Conservation (phyloP, 2,329 filamentous ascomycete genomes). For the Colletotrichum musicola region DNA sequence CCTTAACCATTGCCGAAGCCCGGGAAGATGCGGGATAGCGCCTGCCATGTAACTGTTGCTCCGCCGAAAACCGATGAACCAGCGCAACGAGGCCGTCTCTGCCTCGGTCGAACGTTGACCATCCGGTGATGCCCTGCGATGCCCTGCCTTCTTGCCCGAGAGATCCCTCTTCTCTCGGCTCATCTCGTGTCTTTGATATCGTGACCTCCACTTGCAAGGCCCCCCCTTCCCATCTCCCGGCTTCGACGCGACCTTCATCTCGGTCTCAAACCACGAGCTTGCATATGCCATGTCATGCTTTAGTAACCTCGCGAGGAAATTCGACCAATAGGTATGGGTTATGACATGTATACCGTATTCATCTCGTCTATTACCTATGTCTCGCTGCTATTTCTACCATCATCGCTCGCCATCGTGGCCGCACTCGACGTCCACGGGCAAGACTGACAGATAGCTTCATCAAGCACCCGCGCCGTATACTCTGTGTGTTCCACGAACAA, state of each 20-base stretch:
- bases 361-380: constrained; percentile 1
- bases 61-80: constrained; percentile 29
- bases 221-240: constrained; percentile 7
- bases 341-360: not conserved
- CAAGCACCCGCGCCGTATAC: not conserved
- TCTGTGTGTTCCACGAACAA: constrained; percentile 10
- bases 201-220: constrained; percentile 29
- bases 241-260: constrained; percentile 13
- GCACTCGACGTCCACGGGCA: not conserved
- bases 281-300: constrained; percentile 30
- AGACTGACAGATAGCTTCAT: not conserved
- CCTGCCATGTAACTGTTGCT: constrained; percentile 22
- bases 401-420: not conserved
- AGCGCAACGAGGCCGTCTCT: constrained; percentile 11
- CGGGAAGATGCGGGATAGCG: constrained; percentile 37
- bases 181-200: constrained; percentile 29
- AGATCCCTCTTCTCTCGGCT: constrained; percentile 24
- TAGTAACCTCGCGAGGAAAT: not conserved
- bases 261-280: constrained; percentile 31
- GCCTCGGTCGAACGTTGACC: constrained; percentile 25
- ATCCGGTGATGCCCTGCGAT: constrained; percentile 14
- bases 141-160: constrained; percentile 25
- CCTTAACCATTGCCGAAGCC: constrained; percentile 34
- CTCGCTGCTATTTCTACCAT: constrained; percentile 5
- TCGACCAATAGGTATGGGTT: not conserved